Evolutionary conservation across 129 eudicot genomes (phyloP).

Genomic region (Gnaphalium uliginosum): DNA sequence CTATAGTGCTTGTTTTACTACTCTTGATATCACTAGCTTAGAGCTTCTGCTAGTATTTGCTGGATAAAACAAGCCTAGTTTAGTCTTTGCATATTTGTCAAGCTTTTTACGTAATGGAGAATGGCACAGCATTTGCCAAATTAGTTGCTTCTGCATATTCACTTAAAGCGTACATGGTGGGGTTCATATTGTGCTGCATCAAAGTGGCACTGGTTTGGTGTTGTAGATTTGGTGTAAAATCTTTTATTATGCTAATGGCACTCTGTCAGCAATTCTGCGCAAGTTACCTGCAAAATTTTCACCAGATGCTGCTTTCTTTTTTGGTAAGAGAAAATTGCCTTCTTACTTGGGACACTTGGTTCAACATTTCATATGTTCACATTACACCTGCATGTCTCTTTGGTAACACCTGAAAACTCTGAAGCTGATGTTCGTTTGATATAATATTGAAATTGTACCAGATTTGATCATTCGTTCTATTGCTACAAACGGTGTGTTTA

Average conservation of each 20-base stretch:
- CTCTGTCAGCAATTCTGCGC: conserved; percentile 62
- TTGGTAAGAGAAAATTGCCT: conserved; percentile 87
- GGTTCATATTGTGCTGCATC: conserved; percentile 31
- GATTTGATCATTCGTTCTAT: conserved; percentile 33
- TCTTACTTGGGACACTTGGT: conserved; percentile 29
- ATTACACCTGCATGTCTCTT: conserved; percentile 14
- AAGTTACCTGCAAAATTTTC: conserved; percentile 63
- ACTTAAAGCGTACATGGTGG: conserved; percentile 17
- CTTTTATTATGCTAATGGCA: conserved; percentile 46
- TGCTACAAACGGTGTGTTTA: conserved; percentile 49
- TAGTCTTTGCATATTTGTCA: conserved; percentile 35
- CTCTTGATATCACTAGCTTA: conserved; percentile 26
- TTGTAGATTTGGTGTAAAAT: conserved; percentile 30
- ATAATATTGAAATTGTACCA: conserved; percentile 29
- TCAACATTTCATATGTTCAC: conserved; percentile 14
- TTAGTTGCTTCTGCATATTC: conserved; percentile 32
- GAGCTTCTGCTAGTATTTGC: conserved; percentile 21
- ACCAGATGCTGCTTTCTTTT: conserved; percentile 71
- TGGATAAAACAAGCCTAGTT: conserved; percentile 22
- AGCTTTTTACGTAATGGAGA: conserved; percentile 20
- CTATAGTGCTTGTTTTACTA: neutral
- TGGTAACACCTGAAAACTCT: conserved; percentile 28
- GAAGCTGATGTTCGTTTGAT: conserved; percentile 33
- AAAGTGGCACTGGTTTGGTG: conserved; percentile 34
- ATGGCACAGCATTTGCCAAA: conserved; percentile 18